Conservation (phyloP, 73 alveolate species). For the Paramecium tetraurelia region DNA sequence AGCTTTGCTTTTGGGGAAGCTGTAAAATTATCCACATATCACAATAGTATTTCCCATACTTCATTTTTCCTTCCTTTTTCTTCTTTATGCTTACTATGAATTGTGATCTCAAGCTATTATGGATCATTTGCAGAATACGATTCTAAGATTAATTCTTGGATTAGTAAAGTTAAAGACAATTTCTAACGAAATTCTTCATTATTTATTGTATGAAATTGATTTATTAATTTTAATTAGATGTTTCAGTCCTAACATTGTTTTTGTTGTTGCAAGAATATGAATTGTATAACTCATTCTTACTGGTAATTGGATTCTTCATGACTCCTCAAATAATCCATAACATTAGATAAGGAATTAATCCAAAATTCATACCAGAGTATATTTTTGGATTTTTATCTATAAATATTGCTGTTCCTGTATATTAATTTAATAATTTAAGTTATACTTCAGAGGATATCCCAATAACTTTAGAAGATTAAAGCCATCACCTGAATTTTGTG, state of each 20-base stretch:
- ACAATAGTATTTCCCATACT: not conserved
- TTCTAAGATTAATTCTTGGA: not conserved
- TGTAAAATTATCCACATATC: not conserved
- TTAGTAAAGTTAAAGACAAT: not conserved
- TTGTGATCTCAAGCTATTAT: not conserved
- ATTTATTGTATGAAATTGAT: not conserved
- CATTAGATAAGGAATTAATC: not conserved
- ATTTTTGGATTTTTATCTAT: not conserved
- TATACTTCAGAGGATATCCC: slow-evolving; percentile 39
- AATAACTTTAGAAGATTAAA: slow-evolving; percentile 26
- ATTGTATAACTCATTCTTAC: not conserved
- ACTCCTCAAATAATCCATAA: slow-evolving; percentile 28
- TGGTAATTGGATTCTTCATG: not conserved
- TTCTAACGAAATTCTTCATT: not conserved
- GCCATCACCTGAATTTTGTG: slow-evolving; percentile 8
- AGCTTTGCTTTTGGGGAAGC: not conserved
- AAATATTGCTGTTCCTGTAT: slow-evolving; percentile 2
- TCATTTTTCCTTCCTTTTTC: not conserved
- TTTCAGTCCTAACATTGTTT: not conserved
- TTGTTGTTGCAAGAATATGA: not conserved
- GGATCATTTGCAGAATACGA: not conserved
- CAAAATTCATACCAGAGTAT: slow-evolving; percentile 29
- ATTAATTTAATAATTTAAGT: not conserved
- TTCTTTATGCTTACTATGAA: not conserved
- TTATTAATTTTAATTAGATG: not conserved